Conservation (phyloP, 306 rosid species). For the Medicago truncatula region MtrunA17r5.0-ANR NC_053048.1:29188001-29188500, state of each 20-base stretch:
- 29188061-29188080: conserved; percentile 21
- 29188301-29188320: no score
- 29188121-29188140: neutral
- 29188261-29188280: neutral
- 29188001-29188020: conserved; percentile 4
- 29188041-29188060: conserved; percentile 22
- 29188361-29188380: no score
- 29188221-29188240: conserved; percentile 28
- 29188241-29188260: conserved; percentile 36
- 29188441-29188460: no score
- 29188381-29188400: no score
- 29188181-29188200: conserved; percentile 57
- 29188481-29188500: no score
- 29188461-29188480: no score
- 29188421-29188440: no score
- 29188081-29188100: conserved; percentile 49
- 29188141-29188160: conserved; percentile 47
- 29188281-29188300: no score
- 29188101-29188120: conserved; percentile 28
- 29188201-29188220: conserved; percentile 46
- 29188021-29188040: conserved; percentile 15
- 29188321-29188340: no score
- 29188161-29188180: conserved; percentile 51
- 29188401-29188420: no score
- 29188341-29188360: no score